Percentiles rank a stretch among this genome's conserved stretches.
Evolutionary conservation across 768 basidiomycete species (phyloP).

Genomic region (Russula sp.): DNA sequence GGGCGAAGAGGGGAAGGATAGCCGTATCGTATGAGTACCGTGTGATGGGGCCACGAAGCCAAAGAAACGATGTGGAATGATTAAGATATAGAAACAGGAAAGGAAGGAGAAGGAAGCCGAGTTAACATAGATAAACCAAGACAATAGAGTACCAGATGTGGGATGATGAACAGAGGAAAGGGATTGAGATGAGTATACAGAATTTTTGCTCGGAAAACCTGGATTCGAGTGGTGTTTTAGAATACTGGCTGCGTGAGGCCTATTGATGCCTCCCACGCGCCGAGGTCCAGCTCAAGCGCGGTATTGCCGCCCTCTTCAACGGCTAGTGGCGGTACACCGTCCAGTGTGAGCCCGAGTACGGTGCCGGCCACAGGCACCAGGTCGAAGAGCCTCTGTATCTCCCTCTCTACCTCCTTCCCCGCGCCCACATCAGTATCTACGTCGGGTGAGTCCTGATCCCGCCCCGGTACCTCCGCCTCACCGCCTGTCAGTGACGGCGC

Average conservation of each 20-base stretch:
- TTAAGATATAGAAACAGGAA: background rate
- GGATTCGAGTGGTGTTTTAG: conserved; percentile 14
- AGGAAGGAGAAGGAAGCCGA: conserved; percentile 25
- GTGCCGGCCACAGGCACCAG: conserved; percentile 38
- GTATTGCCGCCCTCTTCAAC: conserved; percentile 26
- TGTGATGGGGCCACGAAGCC: background rate
- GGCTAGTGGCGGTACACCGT: background rate
- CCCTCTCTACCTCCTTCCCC: conserved; percentile 39
- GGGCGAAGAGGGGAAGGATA: background rate
- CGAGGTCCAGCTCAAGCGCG: conserved; percentile 31
- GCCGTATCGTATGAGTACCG: conserved; percentile 8
- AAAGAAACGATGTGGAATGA: conserved; percentile 5
- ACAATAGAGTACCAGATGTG: conserved; percentile 9
- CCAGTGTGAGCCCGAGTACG: conserved; percentile 25
- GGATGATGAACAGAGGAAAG: background rate
- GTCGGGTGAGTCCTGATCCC: conserved; percentile 4
- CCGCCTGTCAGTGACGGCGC: conserved; percentile 30
- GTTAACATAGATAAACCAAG: conserved; percentile 11
- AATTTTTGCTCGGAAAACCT: background rate
- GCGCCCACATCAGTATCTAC: conserved; percentile 12
- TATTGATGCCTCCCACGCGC: conserved; percentile 22
- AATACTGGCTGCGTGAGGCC: conserved; percentile 26
- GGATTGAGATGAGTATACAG: conserved; percentile 14
- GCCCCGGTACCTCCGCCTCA: conserved; percentile 27
- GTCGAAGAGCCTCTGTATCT: conserved; percentile 58